Evolutionary conservation across 495 filamentous ascomycete genomes (phyloP), one percentile per base, ranked within the genome.

Genomic region (Daldinia vernicosa): DNA sequence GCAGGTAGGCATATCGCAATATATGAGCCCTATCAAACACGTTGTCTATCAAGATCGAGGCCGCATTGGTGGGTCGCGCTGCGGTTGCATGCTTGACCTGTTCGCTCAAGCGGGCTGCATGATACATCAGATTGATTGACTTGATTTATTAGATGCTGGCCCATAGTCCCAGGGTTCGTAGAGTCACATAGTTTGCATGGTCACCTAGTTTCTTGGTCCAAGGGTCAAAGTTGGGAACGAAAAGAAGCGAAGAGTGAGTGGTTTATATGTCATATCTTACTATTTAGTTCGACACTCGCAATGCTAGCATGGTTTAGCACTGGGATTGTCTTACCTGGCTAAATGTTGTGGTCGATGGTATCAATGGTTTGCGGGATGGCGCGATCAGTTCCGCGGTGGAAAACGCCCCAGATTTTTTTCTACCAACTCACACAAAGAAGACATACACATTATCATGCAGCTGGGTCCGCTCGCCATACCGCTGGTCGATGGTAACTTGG

Each of bases 351-450:
- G 56, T 15, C 57, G 63, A 75, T 77, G 73, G 68, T 75, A 75
- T 77, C 75, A 75, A 54, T 12, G 47, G 60, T 65, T 66, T 68
- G 73, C 63, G 74, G 60, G 65, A 77, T 77, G 73, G 75, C 75
- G 75, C 73, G 75, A 77, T 77, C 62, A 66, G n/a, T 55, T 66
- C 62, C 60, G 62, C 54, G 70, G 32, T 51, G 61, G 57, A 62
- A 45, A 43, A 62, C 27, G 70, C 56, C 70, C 66, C 66, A 66
- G 57, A 61, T 12, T 12, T 24, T 17, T 60, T 67, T 69, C 35
- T 22, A 47, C 43, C 52, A 69, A 51, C 35, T 50, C 43, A 70
- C 71, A 67, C 52, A 74, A 66, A 65, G 35, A 57, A 58, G 45
- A 32, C 30, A 58, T 51, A 65, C 58, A 19, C 65, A 68, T 60